Evolutionary conservation across 805 yeast genomes (phyloP), one percentile per base, ranked within the genome.

Genomic region (Nakazawaea ernobii): DNA sequence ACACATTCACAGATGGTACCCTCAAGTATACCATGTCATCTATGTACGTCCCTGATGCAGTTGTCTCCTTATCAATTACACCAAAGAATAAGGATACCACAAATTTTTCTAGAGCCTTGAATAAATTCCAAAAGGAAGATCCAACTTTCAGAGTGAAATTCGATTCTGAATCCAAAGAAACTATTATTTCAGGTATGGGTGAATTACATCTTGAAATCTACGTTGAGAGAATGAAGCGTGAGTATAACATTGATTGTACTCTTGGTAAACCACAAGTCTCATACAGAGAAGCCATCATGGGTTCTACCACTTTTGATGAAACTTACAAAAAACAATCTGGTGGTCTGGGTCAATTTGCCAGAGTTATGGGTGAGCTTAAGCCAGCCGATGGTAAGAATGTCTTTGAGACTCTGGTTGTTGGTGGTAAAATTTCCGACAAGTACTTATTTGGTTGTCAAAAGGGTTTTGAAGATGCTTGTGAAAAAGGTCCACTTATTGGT

Each of bases 311-410:
- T 11, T 92, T 94, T 61, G 98, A 94, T 65, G 89, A 84, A 71
- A 85, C 96, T 28, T 98, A 92, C 75, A 94, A 94, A 79, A 92
- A 90, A 65, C 99, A 94, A 74, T 79, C 92, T 62, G 99, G 99
- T 68, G 99, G 99, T 79, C 95, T 98, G 55, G 99, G 99, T 71
- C 99, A 94, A 75, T 94, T 82, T 64, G 99, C 96, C 68, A 84
- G 91, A 72, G 97, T 92, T 61, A 85, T 90, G 67, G 98, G 99
- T 64, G 77, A 73, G 49, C 65, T 91, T 69, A 68, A 74, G 6
- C 81, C 90, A 46, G 62, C 78, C 42, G 86, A 77, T 44, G 82
- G 79, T 42, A 68, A 63, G 49, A 91, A 91, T 67, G 71, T 71
- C 56, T 94, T 92, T 67, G 80, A 84, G 61, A 85, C 96, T 42